Evolutionary conservation across 495 filamentous ascomycete genomes (phyloP), one percentile per base, ranked within the genome.

Genomic region (Penicillium taxi): DNA sequence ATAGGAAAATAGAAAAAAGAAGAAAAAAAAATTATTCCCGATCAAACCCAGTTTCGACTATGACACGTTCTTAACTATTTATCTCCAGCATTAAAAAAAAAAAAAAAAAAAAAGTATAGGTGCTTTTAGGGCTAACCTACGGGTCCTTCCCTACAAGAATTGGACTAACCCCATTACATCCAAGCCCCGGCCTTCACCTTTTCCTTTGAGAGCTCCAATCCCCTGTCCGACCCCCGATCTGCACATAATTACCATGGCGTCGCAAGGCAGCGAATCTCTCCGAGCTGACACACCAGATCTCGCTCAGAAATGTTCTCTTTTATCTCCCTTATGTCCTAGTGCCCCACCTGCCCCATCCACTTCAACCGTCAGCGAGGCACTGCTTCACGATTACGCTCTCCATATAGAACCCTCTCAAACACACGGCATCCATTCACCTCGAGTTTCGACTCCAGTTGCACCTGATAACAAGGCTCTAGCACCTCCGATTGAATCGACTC

Each of bases 351-450:
- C 48, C 35, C 42, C 44, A 32, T 48, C 39, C 32, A 29, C 49
- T n/a, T 44, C 53, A 14, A 46, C 41, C 24, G 42, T 59, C 47
- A 55, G 58, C 37, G 55, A 63, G 11, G 59, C 61, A 8, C 59
- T 67, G 20, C 63, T 63, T 17, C 63, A 59, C 40, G 68, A 72
- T 31, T 64, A 67, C 67, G 63, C 57, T 38, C 47, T 48, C 35
- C 51, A 62, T 42, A 59, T 68, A 59, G 58, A 63, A 34, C 56
- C 60, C 8, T 61, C 62, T 13, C 52, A 63, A 33, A 56, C 58
- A 34, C 44, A 56, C 44, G 60, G 65, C 24, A 58, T 59, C 26
- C 47, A 43, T 14, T 26, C 41, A 40, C 42, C 42, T 9, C 45
- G 49, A 39, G 47, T 56, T 35, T 32, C 52, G 14, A 26, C 56